A percentile compares a stretch with the other conserved stretches of the same genome.
phyloP scores from a whole-genome alignment of 2,329 filamentous ascomycete species.

The Scedosporium apiospermum region DNA sequence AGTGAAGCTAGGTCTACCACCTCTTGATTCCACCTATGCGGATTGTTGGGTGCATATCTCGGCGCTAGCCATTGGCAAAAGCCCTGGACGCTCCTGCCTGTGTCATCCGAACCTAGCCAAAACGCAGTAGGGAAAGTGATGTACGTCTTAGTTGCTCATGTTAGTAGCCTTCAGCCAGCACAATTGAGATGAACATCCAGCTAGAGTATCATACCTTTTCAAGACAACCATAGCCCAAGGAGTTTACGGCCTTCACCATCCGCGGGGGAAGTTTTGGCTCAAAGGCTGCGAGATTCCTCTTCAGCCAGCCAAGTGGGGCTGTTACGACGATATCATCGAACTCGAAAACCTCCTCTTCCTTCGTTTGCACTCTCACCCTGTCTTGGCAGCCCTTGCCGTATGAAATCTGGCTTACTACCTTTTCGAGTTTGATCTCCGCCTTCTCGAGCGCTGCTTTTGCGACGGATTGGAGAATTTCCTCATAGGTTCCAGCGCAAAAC shows the following conservation, averaged over 20 bases:
- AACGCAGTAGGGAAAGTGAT: constrained; percentile 68
- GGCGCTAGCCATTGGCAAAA: constrained; percentile 73
- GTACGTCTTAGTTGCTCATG: constrained; percentile 31
- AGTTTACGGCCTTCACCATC: constrained; percentile 50
- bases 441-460: constrained; percentile 45
- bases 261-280: constrained; percentile 47
- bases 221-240: constrained; percentile 59
- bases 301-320: constrained; percentile 58
- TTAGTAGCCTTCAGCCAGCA: not conserved
- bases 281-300: constrained; percentile 48
- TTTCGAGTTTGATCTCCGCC: constrained; percentile 43
- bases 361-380: constrained; percentile 33
- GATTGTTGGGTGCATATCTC: constrained; percentile 53
- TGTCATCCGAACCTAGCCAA: constrained; percentile 45
- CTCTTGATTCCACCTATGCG: constrained; percentile 63
- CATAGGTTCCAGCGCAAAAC: constrained; percentile 50
- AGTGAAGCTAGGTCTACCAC: constrained; percentile 68
- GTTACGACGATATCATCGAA: constrained; percentile 65
- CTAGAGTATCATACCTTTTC: constrained; percentile 46
- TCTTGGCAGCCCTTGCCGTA: constrained; percentile 17
- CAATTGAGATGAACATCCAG: not conserved
- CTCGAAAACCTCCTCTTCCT: constrained; percentile 31
- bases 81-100: constrained; percentile 40
- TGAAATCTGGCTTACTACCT: constrained; percentile 34
- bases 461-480: constrained; percentile 47